phyloP scores from a whole-genome alignment of 345 rosid genomes.

The Hirschfeldia incana region DNA sequence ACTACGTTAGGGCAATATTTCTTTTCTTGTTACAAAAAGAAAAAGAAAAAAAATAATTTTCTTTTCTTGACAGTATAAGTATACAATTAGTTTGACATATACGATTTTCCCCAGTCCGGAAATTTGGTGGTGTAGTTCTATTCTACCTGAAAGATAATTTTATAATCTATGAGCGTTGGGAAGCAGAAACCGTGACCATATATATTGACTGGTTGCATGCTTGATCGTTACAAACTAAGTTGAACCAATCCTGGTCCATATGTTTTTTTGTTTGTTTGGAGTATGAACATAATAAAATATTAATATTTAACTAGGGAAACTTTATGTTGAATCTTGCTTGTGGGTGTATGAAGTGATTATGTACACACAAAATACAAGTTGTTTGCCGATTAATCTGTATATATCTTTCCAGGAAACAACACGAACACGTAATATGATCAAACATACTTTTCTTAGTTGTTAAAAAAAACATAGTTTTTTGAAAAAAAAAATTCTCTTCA shows the following conservation, averaged over 20 bases:
- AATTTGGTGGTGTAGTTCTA: conserved; percentile 1
- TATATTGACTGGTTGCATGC: background rate
- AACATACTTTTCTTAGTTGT: background rate
- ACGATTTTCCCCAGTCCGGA: background rate
- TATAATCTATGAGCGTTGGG: background rate
- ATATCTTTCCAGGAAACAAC: background rate
- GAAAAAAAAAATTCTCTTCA: background rate
- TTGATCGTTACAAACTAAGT: background rate
- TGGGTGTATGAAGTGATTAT: background rate
- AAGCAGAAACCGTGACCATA: background rate
- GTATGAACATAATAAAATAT: background rate
- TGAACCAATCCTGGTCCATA: background rate
- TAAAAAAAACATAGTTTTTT: too few species aligned
- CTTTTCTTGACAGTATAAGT: background rate
- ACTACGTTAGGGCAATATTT: background rate
- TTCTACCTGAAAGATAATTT: background rate
- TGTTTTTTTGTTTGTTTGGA: background rate
- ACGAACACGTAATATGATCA: background rate
- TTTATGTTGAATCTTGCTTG: background rate
- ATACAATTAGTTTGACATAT: background rate
- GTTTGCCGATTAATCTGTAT: background rate
- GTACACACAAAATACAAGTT: background rate
- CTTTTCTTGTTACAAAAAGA: background rate
- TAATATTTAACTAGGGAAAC: background rate
- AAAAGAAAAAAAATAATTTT: too few species aligned